Evolutionary conservation across 2,329 filamentous ascomycete genomes (phyloP), one percentile per base, ranked within the genome.

Genomic region (Amauroascus niger): DNA sequence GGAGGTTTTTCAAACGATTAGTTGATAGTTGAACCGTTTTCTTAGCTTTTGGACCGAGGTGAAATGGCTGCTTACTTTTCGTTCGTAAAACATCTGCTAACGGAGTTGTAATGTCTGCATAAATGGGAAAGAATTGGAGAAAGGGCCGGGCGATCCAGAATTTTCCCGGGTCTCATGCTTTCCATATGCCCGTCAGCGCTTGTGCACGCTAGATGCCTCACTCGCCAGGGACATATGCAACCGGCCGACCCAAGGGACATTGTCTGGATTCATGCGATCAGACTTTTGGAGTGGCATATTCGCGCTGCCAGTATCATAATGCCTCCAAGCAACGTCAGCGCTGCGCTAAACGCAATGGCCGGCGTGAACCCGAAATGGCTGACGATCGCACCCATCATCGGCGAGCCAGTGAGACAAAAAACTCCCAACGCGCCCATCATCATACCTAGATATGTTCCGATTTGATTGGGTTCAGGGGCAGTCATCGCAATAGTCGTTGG

Each of bases 401-500:
- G 56, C 7, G 56, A 50, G 11, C 56, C 53, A 3, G 56, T 57
- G 18, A 57, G 50, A 26, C 53, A 53, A n/a, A 55, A 57, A 3
- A 57, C 39, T 7, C 56, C 56, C 28, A 57, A 26, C 3, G 46
- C 43, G n/a, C 56, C 56, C 49, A 55, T 57, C 26, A 51, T 55
- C 56, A 57, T 57, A n/a, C 56, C 56, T 14, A 57, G 40, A 35
- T 57, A 57, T 6, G 56, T 57, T 7, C 56, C 56, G 24, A 57
- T 57, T 46, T 57, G 45, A 35, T 55, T 57, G 1, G 56, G 18
- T 3, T 45, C 24, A 14, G 53, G 53, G 1, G 56, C 53, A 20
- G 46, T 55, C 14, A 44, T 32, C 7, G 56, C 45, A 7, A 57
- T 18, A 1, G 56, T 55, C 6, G 50, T 49, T 4, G 56, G 53